phyloP scores from a whole-genome alignment of 176 grass and related monocot species.

The Aegilops speltoides region DNA sequence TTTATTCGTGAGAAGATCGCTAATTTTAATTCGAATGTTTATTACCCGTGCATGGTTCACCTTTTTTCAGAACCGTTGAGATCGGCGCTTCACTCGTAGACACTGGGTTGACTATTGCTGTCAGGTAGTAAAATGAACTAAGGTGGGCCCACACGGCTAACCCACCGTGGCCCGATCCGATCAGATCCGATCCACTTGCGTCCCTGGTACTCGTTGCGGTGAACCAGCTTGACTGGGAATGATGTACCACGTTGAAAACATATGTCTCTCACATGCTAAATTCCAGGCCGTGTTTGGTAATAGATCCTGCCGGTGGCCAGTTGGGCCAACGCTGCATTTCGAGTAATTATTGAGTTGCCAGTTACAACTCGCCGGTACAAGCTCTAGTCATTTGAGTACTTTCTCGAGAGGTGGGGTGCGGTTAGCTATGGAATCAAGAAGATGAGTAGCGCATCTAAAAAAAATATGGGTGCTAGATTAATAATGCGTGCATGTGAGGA shows the following conservation, averaged over 20 bases:
- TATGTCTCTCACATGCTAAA: slow-evolving; percentile 8
- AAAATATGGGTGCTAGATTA: not conserved
- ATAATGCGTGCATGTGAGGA: slow-evolving; percentile 7
- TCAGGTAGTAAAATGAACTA: not conserved
- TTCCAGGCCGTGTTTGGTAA: not conserved
- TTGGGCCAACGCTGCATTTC: not conserved
- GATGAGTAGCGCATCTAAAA: not conserved
- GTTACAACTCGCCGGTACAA: not conserved
- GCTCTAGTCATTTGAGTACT: not conserved
- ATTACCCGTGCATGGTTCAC: not conserved
- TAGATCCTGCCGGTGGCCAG: slow-evolving; percentile 12
- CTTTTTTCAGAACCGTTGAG: not conserved
- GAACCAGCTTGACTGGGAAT: not conserved
- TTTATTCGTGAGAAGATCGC: no score
- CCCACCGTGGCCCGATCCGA: not conserved
- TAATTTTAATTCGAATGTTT: no score
- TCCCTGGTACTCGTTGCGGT: not conserved
- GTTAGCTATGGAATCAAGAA: not conserved
- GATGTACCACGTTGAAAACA: slow-evolving; percentile 23
- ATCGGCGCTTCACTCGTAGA: not conserved
- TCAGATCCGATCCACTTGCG: not conserved
- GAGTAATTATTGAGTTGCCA: not conserved
- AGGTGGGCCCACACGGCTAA: not conserved
- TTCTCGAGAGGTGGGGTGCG: not conserved
- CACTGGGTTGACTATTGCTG: not conserved